Evolutionary conservation across 805 yeast genomes (phyloP), one percentile per base, ranked within the genome.

Genomic region (Isabelozyma pseudorhagii): DNA sequence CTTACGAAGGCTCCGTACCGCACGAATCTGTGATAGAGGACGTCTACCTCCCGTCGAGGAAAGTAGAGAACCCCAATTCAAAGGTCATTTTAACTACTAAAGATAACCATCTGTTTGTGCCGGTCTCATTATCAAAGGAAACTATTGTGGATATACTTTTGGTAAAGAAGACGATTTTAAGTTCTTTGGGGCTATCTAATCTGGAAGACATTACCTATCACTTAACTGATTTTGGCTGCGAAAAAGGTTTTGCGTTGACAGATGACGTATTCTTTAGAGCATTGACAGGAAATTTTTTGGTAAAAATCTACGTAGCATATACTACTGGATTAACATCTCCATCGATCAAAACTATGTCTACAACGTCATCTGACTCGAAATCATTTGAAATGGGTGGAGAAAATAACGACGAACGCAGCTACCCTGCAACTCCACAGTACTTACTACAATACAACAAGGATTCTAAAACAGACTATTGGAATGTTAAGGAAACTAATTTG

Each of bases 351-450:
- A 68, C 80, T 0, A 61, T 67, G 18, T 76, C 81, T 8, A 77
- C 82, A 17, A 74, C 74, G n/a, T 76, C 79, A 3, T 78, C 87
- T 0, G 83, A 79, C 49, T 67, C 84, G 0, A 78, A 78, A 46
- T 82, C 87, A 0, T 71, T 81, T 44, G 82, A 75, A 46, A 68
- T 79, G 25, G 72, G 57, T 34, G 67, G 71, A 51, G 77, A 75
- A 10, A 75, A 61, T 42, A 57, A 55, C 42, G 74, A 71, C 14
- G 74, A 67, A 25, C 66, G 59, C 14, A 58, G 68, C 28, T 83
- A 81, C 56, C 89, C 85, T 17, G 78, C 81, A 11, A 87, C 93
- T 0, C 94, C 94, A 1, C 85, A 84, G 54, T 81, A 86, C 56
- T 65, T 84, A 48, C 70, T 84, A 31, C 82, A 79, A 47, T 67